These are phyloP conservation scores for Trametes hirsuta DNA, from an alignment of 1,284 basidiomycete genomes.

Conservation along the genomic window DNA sequence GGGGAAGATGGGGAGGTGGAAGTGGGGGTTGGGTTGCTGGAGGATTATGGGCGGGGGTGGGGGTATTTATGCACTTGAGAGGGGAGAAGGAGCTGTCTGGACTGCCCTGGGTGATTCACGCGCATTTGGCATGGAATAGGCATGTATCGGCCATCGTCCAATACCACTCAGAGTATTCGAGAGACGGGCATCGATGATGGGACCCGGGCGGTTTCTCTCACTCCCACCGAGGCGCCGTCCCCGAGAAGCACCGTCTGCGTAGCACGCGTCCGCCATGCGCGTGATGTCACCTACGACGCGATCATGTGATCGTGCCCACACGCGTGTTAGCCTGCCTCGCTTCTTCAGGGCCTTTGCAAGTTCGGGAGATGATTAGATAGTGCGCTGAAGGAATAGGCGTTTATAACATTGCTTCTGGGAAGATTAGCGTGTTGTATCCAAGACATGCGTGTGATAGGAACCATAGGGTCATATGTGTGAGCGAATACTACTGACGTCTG, in stretches of 20 bases:
- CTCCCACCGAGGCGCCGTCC: neutral
- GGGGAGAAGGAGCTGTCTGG: neutral
- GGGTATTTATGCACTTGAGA: conserved; percentile 2
- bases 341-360: conserved; percentile 42
- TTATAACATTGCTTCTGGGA: neutral
- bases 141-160: conserved; percentile 9
- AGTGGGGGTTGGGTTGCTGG: neutral
- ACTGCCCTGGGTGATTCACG: neutral
- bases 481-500: neutral
- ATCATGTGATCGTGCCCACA: conserved; percentile 5
- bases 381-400: neutral
- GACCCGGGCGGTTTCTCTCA: neutral
- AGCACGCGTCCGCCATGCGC: neutral
- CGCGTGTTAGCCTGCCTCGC: neutral
- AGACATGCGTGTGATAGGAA: neutral
- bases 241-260: neutral
- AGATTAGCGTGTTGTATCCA: neutral
- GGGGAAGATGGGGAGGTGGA: neutral
- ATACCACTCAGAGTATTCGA: neutral
- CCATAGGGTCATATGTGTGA: conserved; percentile 59
- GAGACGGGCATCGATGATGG: conserved; percentile 7
- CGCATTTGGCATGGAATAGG: conserved; percentile 2
- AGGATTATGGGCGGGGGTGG: neutral
- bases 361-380: neutral
- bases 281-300: conserved; percentile 6